Evolutionary conservation across 805 yeast genomes (phyloP), one percentile per base, ranked within the genome.

Genomic region (Metschnikowia lachancei): DNA sequence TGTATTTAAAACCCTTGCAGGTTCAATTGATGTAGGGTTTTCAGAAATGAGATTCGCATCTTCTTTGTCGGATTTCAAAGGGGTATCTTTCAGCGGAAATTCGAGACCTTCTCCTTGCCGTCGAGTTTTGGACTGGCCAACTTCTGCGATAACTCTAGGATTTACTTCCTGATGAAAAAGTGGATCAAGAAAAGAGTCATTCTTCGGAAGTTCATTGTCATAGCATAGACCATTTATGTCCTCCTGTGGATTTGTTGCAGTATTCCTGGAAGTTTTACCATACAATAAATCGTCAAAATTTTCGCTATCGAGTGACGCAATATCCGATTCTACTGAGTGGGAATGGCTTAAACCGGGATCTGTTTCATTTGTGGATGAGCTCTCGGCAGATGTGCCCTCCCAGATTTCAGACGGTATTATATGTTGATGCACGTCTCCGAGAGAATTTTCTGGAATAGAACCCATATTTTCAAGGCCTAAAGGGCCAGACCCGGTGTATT

Each of bases 251-350:
- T 31, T 22, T 17, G 19, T 39, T 18, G 19, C 5, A 28, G 19
- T 20, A 13, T 10, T 5, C 18, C 35, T 35, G 10, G 20, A 22
- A 16, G 22, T 17, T 34, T 34, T 41, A 13, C 38, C 38, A 13
- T 33, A 41, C 33, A 33, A 41, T 6, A 41, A 29, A 10, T 29
- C 30, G 10, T 41, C 45, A 26, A 41, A 41, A 9, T 19, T 29
- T 16, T 41, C 22, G 30, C 35, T 19, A 14, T 33, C 40, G 10
- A 29, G 7, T 19, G 36, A 28, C 11, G 17, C 36, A 19, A 16
- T 3, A 32, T 40, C 39, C 4, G 40, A 17, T 10, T 6, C 30
- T 6, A 28, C 33, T 13, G 26, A 13, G 18, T 17, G 22, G 14
- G 10, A 17, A 26, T 16, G 18, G 20, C 29, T 26, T 37, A 10